Evolutionary conservation across 352 stramenopile species (phyloP).

Genomic region (Pythium rhizo-oryzae): DNA sequence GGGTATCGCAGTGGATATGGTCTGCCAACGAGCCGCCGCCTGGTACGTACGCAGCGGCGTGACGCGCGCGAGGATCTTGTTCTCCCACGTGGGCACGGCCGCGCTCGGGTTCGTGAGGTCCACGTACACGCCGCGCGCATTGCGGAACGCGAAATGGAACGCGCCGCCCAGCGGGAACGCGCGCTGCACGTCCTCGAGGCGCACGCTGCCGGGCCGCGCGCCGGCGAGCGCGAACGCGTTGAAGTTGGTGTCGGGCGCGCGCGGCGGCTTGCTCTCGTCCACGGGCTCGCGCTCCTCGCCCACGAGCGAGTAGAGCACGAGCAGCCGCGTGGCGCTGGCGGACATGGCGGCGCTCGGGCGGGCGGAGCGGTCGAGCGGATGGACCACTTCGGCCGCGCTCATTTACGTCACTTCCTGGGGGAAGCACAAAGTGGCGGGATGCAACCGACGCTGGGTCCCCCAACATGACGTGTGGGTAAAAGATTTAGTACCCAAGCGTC

Average conservation of each 20-base stretch:
- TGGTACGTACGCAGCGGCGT: constrained; percentile 55
- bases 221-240: constrained; percentile 68
- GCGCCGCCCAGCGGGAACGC: constrained; percentile 69
- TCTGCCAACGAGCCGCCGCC: too few species aligned
- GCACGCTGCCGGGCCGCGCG: too few species aligned
- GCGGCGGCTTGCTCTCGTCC: constrained; percentile 37
- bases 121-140: constrained; percentile 65
- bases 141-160: constrained; percentile 82
- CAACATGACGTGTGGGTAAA: not conserved
- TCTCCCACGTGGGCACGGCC: constrained; percentile 59
- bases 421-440: not conserved
- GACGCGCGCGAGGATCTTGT: constrained; percentile 72
- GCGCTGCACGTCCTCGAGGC: constrained; percentile 59
- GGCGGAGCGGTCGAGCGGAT: constrained; percentile 24
- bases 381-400: constrained; percentile 30
- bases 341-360: constrained; percentile 3
- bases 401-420: too few species aligned
- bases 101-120: constrained; percentile 74
- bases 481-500: too few species aligned
- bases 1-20: too few species aligned
- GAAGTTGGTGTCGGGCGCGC: constrained; percentile 57
- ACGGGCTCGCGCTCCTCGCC: constrained; percentile 59
- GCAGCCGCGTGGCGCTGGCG: constrained; percentile 32
- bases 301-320: constrained; percentile 69
- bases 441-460: not conserved